These are phyloP conservation scores for Fusarium denticulatum DNA, from an alignment of 2,329 filamentous ascomycete species.

Conservation along the genomic window DNA sequence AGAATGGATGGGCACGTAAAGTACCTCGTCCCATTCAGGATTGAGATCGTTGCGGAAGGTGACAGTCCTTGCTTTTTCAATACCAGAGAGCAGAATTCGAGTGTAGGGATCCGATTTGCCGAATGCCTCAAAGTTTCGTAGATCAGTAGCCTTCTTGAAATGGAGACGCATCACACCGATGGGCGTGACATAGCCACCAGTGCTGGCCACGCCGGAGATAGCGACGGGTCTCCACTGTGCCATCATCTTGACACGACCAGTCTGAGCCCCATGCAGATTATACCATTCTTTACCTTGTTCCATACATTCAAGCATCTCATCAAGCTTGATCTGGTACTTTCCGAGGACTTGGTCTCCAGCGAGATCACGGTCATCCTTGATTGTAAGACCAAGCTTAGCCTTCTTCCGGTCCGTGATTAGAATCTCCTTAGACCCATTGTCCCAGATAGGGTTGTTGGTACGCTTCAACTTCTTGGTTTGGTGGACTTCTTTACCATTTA, in stretches of 20 bases:
- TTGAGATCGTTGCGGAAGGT: slow-evolving; percentile 97
- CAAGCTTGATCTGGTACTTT: slow-evolving; percentile 93
- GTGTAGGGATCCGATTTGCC: slow-evolving; percentile 98
- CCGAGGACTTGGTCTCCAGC: slow-evolving; percentile 84
- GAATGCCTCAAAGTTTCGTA: slow-evolving; percentile 93
- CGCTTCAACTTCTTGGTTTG: slow-evolving; percentile 92
- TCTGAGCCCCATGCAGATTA: slow-evolving; percentile 81
- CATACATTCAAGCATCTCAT: slow-evolving; percentile 91
- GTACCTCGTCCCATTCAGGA: slow-evolving; percentile 93
- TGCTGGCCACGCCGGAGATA: slow-evolving; percentile 80
- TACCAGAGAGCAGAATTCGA: slow-evolving; percentile 86
- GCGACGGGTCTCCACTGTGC: slow-evolving; percentile 96
- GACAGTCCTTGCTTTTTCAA: slow-evolving; percentile 91
- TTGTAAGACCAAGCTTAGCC: slow-evolving; percentile 87
- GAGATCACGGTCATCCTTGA: slow-evolving; percentile 95
- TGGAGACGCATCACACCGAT: slow-evolving; percentile 96
- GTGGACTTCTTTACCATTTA: slow-evolving; percentile 93
- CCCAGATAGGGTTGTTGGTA: slow-evolving; percentile 97
- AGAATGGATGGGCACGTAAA: slow-evolving; percentile 92
- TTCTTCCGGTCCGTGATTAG: slow-evolving; percentile 93
- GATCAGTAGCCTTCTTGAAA: slow-evolving; percentile 81
- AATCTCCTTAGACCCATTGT: slow-evolving; percentile 91
- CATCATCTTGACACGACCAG: slow-evolving; percentile 88
- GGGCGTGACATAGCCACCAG: slow-evolving; percentile 89
- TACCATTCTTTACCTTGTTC: slow-evolving; percentile 97